These are phyloP conservation scores for Pseudogymnoascus sp. DNA, from an alignment of 2,329 filamentous ascomycete genomes.

Conservation along the genomic window DNA sequence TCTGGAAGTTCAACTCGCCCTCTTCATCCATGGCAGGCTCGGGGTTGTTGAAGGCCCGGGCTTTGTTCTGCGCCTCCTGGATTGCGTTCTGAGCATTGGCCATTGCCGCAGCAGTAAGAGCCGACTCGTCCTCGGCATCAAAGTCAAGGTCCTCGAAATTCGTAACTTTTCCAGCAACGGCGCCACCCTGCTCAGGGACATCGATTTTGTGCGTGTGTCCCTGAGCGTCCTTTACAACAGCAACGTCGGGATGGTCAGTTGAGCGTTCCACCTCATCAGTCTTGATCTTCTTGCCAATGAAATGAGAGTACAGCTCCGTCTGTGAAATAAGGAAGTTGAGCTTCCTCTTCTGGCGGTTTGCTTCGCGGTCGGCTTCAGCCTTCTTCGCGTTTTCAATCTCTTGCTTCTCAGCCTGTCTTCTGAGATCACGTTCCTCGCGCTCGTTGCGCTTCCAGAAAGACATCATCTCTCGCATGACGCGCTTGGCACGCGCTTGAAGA, in stretches of 20 bases:
- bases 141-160: slow-evolving; percentile 94
- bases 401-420: slow-evolving; percentile 89
- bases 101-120: slow-evolving; percentile 74
- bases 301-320: slow-evolving; percentile 97
- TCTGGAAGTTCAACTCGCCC: slow-evolving; percentile 99
- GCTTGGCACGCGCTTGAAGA: slow-evolving; percentile 90
- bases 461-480: slow-evolving; percentile 99
- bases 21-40: slow-evolving; percentile 73
- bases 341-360: slow-evolving; percentile 94
- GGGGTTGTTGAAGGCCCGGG: slow-evolving; percentile 80
- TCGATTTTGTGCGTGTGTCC: slow-evolving; percentile 35
- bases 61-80: slow-evolving; percentile 86
- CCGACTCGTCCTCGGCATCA: slow-evolving; percentile 85
- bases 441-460: slow-evolving; percentile 99
- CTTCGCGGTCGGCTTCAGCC: slow-evolving; percentile 94
- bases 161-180: slow-evolving; percentile 65
- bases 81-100: slow-evolving; percentile 95
- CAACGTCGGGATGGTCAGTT: slow-evolving; percentile 71
- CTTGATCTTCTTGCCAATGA: slow-evolving; percentile 99
- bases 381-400: slow-evolving; percentile 95
- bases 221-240: slow-evolving; percentile 42
- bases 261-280: slow-evolving; percentile 89
- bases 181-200: slow-evolving; percentile 44
- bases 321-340: slow-evolving; percentile 99
- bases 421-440: slow-evolving; percentile 87